A percentile compares a stretch with the other conserved stretches of the same genome.
Conservation (phyloP, 306 rosid species). For the Styphnolobium japonicum region DNA sequence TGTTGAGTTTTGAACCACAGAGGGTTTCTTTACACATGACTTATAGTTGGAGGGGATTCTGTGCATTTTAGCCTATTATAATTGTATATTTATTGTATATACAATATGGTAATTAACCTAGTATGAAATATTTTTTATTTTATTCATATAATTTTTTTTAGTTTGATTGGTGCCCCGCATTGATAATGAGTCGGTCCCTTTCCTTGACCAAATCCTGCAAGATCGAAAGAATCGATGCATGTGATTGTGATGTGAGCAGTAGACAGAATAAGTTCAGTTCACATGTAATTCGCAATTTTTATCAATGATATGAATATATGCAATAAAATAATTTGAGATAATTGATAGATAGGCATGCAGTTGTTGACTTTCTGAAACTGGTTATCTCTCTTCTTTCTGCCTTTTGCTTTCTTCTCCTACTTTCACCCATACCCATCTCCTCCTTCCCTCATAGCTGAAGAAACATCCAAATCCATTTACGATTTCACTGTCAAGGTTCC, state of each 20-base stretch:
- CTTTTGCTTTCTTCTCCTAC: slow-evolving; percentile 41
- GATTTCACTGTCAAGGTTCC: slow-evolving; percentile 80
- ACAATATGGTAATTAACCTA: no score
- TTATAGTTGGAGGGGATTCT: no score
- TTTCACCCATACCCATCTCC: slow-evolving; percentile 14
- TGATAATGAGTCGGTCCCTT: not conserved
- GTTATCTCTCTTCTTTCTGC: slow-evolving; percentile 39
- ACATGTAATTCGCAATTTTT: no score
- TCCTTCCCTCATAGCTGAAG: slow-evolving; percentile 47
- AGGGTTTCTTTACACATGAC: no score
- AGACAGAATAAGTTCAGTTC: not conserved
- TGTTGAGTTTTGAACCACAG: no score
- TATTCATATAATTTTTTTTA: no score
- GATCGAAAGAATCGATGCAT: not conserved
- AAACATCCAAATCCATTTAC: slow-evolving; percentile 61
- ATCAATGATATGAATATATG: no score
- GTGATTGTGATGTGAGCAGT: not conserved
- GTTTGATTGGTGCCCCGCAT: no score
- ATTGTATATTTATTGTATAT: no score
- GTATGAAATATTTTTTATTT: no score
- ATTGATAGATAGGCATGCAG: not conserved
- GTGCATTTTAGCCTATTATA: no score
- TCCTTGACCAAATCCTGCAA: not conserved
- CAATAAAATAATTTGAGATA: not conserved
- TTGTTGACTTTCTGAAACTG: slow-evolving; percentile 38